phyloP scores from a whole-genome alignment of 371 early-diverging fungal genomes.

The Rhizopus delemar region DNA sequence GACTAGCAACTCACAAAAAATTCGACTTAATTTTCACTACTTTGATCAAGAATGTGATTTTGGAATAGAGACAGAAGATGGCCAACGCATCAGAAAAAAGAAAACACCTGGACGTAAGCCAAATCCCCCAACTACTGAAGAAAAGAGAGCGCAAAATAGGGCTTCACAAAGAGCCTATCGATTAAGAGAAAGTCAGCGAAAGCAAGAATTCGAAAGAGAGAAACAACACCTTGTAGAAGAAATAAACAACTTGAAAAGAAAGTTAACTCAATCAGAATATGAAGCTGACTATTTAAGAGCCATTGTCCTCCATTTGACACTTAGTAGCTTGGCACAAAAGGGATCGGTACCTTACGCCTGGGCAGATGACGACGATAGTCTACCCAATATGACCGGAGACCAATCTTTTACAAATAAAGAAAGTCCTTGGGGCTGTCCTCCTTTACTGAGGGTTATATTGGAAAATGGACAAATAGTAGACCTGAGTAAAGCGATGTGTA shows the following conservation, averaged over 20 bases:
- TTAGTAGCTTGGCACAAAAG: slow-evolving; percentile 27
- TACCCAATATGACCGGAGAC: not conserved
- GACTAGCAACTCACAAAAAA: not conserved
- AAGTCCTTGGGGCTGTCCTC: slow-evolving; percentile 1
- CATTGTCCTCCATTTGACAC: slow-evolving; percentile 31
- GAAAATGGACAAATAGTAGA: slow-evolving; percentile 22
- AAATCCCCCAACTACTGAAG: slow-evolving; percentile 26
- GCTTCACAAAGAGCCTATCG: slow-evolving; percentile 29
- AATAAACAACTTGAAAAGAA: slow-evolving; percentile 13
- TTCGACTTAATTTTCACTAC: slow-evolving; percentile 17
- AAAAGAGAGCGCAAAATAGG: slow-evolving; percentile 31
- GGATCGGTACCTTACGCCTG: slow-evolving; percentile 43
- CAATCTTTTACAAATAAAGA: not conserved
- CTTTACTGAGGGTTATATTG: slow-evolving; percentile 20
- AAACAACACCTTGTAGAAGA: slow-evolving; percentile 5
- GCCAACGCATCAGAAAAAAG: slow-evolving; percentile 25
- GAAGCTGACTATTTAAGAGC: slow-evolving; percentile 45
- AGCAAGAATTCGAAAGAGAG: slow-evolving; percentile 29
- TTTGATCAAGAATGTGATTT: slow-evolving; percentile 32
- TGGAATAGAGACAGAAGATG: slow-evolving; percentile 27
- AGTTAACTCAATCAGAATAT: slow-evolving; percentile 31
- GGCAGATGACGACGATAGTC: slow-evolving; percentile 4
- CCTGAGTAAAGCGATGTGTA: slow-evolving; percentile 13
- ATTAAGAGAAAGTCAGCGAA: slow-evolving; percentile 28
- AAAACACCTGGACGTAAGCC: slow-evolving; percentile 33